A percentile compares a stretch with the other conserved stretches of the same genome.
phyloP scores from a whole-genome alignment of 768 basidiomycete genomes.

The Boletus pseudopeckii region DNA sequence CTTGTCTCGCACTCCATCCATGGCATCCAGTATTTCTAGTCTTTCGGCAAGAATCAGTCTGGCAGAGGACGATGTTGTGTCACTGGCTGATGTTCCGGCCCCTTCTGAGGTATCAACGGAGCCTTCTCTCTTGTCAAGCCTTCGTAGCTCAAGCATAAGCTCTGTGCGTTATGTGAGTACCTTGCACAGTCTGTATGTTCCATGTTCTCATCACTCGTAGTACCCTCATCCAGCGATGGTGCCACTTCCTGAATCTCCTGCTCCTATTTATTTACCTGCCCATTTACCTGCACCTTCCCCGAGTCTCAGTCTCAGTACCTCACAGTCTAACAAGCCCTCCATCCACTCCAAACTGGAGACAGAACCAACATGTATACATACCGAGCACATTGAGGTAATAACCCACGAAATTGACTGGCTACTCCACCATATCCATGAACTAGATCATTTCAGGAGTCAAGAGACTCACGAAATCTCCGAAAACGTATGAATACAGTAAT shows the following conservation, averaged over 20 bases:
- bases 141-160: no score
- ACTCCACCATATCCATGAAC: slow-evolving; percentile 54
- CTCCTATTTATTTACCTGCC: slow-evolving; percentile 25
- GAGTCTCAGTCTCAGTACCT: slow-evolving; percentile 50
- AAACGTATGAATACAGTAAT: slow-evolving; percentile 36
- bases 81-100: no score
- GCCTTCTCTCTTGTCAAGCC: no score
- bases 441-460: slow-evolving; percentile 58
- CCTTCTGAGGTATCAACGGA: no score
- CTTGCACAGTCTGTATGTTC: no score
- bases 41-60: no score
- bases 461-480: slow-evolving; percentile 64
- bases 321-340: slow-evolving; percentile 45
- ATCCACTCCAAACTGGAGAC: slow-evolving; percentile 47
- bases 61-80: no score
- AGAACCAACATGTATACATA: slow-evolving; percentile 35
- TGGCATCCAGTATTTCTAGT: no score
- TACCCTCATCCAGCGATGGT: slow-evolving; percentile 34
- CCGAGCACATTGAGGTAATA: slow-evolving; percentile 38
- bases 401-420: slow-evolving; percentile 52
- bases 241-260: slow-evolving; percentile 27
- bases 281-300: slow-evolving; percentile 41
- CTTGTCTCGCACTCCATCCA: no score
- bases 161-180: no score
- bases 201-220: slow-evolving; percentile 10